Conservation (phyloP, 2,329 filamentous ascomycete genomes). For the Cladosporium sp. region DNA sequence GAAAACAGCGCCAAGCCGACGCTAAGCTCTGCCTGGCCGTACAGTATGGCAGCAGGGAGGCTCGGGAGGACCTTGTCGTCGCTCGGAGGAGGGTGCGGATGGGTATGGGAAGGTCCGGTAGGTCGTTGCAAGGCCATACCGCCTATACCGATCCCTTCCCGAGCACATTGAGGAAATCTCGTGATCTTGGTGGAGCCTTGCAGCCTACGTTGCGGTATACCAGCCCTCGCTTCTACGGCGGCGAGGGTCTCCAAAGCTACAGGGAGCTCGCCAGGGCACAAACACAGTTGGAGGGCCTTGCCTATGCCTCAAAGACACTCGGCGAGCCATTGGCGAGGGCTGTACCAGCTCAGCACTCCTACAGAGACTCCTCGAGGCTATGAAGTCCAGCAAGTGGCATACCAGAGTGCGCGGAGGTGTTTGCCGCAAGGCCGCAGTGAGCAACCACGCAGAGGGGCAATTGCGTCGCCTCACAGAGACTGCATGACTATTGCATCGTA, state of each 20-base stretch:
- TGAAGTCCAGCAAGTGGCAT: neutral
- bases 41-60: neutral
- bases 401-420: constrained; percentile 1
- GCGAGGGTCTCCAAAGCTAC: neutral
- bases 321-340: neutral
- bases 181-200: neutral
- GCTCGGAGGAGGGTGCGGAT: neutral
- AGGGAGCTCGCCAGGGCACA: neutral
- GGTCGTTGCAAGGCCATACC: neutral
- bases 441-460: neutral
- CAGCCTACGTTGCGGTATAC: neutral
- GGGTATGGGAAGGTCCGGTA: neutral
- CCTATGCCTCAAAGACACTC: neutral
- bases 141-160: neutral
- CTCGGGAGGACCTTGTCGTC: neutral
- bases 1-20: constrained; percentile 2
- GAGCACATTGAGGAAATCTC: neutral
- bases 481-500: neutral
- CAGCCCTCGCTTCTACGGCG: neutral
- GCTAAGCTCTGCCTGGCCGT: neutral
- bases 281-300: neutral
- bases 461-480: neutral
- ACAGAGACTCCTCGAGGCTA: neutral
- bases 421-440: neutral
- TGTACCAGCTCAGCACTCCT: neutral